Base-by-base conservation (phyloP, 2,329 filamentous ascomycete species). In the Phaeomoniella chlamydospora region DNA sequence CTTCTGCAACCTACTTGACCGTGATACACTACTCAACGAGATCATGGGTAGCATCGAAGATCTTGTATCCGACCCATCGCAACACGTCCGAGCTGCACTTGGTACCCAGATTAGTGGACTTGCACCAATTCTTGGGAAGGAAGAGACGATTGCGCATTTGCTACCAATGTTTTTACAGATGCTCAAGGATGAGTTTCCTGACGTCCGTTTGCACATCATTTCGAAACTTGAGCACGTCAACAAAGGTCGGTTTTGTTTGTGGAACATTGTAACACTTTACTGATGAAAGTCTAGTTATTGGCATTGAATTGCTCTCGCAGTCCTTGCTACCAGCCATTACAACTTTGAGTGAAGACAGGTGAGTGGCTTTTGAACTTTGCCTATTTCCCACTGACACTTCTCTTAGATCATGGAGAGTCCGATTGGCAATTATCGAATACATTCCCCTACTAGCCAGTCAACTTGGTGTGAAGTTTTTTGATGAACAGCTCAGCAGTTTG, bases 191-290 rank as follows among this genome's bases (percentile, higher is more conserved):
- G 90, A 98, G 55, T 96, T 94, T 59, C 90, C 90, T 15, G 90
- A 98, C 56, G 90, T 98, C 35, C 81, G 90, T 43, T 76, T 98
- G 40, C 93, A 98, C 64, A 98, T 98, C 58, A 98, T 98, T 53
- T 96, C 90, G n/a, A 98, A 98, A 64, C 77, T 98, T 37, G 92
- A 98, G 65, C 74, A 92, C 43, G 90, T 98, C 45, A 98, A 98
- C 64, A 84, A 94, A 63, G 83, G 83, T 86, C 66, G 43, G 64
- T 54, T 31, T 10, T 15, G 6, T 4, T 13, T 16, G 10, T 35
- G 18, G 9, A 6, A 13, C 18, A 45, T 18, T 37, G 18, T 15
- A 10, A 29, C 29, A 33, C 34, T 42, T 51, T 37, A 53, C 36
- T 43, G 29, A 39, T 12, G 4, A 6, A 9, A 13, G 26, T 15